Evolutionary conservation across 2,329 filamentous ascomycete genomes (phyloP), one percentile per base, ranked within the genome.

Genomic region (Onygenales sp.): DNA sequence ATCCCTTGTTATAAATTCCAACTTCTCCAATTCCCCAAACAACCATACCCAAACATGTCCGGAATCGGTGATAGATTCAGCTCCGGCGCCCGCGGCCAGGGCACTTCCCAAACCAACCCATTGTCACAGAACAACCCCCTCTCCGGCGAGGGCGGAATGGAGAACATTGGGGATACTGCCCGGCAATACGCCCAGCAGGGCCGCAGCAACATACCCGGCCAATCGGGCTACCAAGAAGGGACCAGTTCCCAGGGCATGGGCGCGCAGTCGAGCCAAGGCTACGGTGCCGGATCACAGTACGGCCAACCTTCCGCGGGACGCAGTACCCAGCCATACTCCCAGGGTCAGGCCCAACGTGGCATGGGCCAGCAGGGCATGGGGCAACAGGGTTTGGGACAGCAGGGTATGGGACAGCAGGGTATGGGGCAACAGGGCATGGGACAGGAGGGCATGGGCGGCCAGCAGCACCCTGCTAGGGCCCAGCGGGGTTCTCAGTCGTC

Each of bases 61-160:
- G 55, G 57, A 41, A 49, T 46, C 36, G 44, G 48, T 33, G 48
- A 57, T 45, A 51, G 43, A 38, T 56, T 52, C 54, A 46, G 38
- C 31, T 17, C 52, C 8, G 27, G 43, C 46, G 43, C 45, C 17
- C 55, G 57, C 27, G 13, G 35, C 27, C 17, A 41, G 11, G 36
- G 3, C 21, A 27, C 21, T 27, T 27, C 21, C 21, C 21, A 27
- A 27, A 27, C 21, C 21, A 27, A 27, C 21, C 21, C 21, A 27
- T 27, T 27, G 14, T 38, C 33, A 13, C 46, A 49, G 21, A 43
- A 21, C 14, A 36, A 43, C 31, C 49, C 38, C 7, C 9, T 17
- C 21, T 41, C 10, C 38, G 38, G 38, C 38, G 38, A 21, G 38
- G 17, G 38, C 3, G 27, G 13, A 2, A 43, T 21, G 31, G 11